Conservation (phyloP, 2,329 filamentous ascomycete genomes). For the Exophiala sp. region DNA sequence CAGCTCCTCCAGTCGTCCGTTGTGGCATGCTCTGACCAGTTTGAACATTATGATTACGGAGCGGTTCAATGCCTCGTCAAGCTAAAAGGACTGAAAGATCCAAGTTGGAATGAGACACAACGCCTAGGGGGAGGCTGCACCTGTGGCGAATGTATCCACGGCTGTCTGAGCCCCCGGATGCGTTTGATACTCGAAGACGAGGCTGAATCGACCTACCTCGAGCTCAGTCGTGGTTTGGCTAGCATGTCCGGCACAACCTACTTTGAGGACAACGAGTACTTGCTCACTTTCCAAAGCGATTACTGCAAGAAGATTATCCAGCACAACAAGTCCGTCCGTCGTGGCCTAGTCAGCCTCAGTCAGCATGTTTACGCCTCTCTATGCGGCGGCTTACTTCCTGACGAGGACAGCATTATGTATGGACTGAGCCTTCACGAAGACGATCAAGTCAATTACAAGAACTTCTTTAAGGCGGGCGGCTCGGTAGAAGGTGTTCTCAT, state of each 20-base stretch:
- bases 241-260: not conserved
- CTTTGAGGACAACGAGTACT: not conserved
- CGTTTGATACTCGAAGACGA: slow-evolving; percentile 28
- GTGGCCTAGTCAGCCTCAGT: not conserved
- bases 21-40: slow-evolving; percentile 25
- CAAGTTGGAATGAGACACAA: slow-evolving; percentile 15
- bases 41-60: slow-evolving; percentile 28
- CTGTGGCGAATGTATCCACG: slow-evolving; percentile 36
- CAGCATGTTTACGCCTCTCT: not conserved
- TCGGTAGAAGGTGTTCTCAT: not conserved
- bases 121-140: slow-evolving; percentile 38
- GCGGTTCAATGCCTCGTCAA: slow-evolving; percentile 32
- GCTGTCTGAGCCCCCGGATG: slow-evolving; percentile 40
- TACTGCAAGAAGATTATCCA: not conserved
- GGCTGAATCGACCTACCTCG: slow-evolving; percentile 13
- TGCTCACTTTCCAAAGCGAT: not conserved
- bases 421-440: not conserved
- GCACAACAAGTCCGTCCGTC: not conserved
- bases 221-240: not conserved
- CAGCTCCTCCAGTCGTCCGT: slow-evolving; percentile 2
- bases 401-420: not conserved
- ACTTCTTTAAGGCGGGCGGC: not conserved
- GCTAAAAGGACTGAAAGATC: slow-evolving; percentile 20
- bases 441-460: not conserved
- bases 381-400: not conserved